Evolutionary conservation across 2,329 filamentous ascomycete species (phyloP).

Genomic region (Pseudogymnoascus sp.): DNA sequence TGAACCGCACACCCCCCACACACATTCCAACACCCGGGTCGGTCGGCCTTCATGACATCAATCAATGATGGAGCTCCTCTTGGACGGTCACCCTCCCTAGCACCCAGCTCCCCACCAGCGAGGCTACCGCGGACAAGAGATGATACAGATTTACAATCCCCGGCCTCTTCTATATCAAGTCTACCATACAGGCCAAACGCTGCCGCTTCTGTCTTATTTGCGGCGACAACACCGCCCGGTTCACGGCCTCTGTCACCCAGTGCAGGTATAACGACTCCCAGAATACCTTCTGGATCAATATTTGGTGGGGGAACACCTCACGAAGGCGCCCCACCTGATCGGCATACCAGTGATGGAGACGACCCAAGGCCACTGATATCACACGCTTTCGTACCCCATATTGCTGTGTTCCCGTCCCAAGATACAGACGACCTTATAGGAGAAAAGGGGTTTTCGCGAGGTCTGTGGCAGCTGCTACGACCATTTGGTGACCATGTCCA

Average conservation of each 20-base stretch:
- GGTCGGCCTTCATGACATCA: conserved; percentile 53
- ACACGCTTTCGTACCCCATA: conserved; percentile 78
- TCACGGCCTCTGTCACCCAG: conserved; percentile 62
- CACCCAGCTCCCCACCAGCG: conserved; percentile 52
- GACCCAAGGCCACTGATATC: conserved; percentile 61
- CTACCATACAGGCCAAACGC: conserved; percentile 47
- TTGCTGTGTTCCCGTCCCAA: conserved; percentile 76
- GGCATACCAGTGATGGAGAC: conserved; percentile 17
- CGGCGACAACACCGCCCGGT: conserved; percentile 58
- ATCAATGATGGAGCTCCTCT: conserved; percentile 54
- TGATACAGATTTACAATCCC: conserved; percentile 40
- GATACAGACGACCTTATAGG: conserved; percentile 74
- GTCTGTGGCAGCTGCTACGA: conserved; percentile 75
- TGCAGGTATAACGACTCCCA: conserved; percentile 49
- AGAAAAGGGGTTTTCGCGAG: conserved; percentile 75
- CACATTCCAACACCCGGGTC: background rate
- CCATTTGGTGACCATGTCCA: conserved; percentile 84
- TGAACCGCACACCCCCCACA: background rate
- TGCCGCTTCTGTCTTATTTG: conserved; percentile 52
- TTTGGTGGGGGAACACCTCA: conserved; percentile 36
- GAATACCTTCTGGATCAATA: conserved; percentile 48
- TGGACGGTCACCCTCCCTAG: conserved; percentile 61
- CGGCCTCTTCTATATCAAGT: conserved; percentile 38
- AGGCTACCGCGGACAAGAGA: conserved; percentile 53
- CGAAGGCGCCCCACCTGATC: conserved; percentile 19